Conservation (phyloP, 1,284 basidiomycete species). For the Ustilago xerochloae region DNA sequence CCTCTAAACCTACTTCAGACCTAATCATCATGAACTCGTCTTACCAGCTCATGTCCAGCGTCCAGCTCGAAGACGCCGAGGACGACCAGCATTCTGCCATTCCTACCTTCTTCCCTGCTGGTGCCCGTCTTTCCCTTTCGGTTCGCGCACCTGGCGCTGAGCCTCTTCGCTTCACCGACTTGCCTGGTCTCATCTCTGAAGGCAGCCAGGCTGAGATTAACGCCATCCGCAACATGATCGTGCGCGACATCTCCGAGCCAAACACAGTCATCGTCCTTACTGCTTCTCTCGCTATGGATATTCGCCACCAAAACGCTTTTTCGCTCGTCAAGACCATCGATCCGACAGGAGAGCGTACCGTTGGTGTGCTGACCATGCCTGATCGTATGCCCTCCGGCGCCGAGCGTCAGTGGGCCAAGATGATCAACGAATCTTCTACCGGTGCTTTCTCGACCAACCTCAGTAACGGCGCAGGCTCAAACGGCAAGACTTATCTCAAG, state of each 20-base stretch:
- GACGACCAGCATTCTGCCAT: slow-evolving; percentile 6
- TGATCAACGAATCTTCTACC: slow-evolving; percentile 27
- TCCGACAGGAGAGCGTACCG: slow-evolving; percentile 5
- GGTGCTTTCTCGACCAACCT: neutral
- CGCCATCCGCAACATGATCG: slow-evolving; percentile 18
- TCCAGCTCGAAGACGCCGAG: slow-evolving; percentile 21
- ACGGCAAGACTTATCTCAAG: slow-evolving; percentile 13
- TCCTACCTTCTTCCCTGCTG: slow-evolving; percentile 18
- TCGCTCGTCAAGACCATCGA: slow-evolving; percentile 5
- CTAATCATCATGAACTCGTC: neutral
- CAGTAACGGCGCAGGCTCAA: neutral
- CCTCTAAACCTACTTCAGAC: neutral
- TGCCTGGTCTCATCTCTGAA: slow-evolving; percentile 23
- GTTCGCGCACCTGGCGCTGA: slow-evolving; percentile 11
- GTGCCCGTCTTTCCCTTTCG: slow-evolving; percentile 7
- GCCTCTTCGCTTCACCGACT: slow-evolving; percentile 31
- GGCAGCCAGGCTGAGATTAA: slow-evolving; percentile 6
- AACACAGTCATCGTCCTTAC: slow-evolving; percentile 18
- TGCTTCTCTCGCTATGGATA: slow-evolving; percentile 20
- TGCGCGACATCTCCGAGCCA: slow-evolving; percentile 9
- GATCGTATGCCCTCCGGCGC: slow-evolving; percentile 20
- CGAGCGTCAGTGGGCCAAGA: slow-evolving; percentile 14
- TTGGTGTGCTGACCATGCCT: slow-evolving; percentile 36
- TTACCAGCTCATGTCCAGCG: slow-evolving; percentile 4
- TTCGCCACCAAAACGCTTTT: slow-evolving; percentile 17